Conservation (phyloP, 805 yeast genomes). For the Candida insectorum region DNA sequence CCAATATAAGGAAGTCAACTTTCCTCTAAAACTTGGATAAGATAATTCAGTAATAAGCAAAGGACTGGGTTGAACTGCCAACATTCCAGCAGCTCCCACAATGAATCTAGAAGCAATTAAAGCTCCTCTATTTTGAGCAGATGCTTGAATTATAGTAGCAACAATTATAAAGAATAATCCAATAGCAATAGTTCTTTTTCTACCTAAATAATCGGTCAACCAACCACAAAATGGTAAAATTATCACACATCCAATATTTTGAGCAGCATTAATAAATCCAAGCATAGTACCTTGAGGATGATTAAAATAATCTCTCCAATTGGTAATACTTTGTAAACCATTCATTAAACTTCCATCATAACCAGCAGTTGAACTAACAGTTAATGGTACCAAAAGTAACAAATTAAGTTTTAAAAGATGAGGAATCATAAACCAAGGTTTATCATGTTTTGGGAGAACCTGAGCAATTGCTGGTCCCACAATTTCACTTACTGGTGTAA, state of each 20-base stretch:
- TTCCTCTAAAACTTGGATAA: slow-evolving; percentile 37
- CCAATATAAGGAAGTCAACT: slow-evolving; percentile 28
- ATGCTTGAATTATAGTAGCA: slow-evolving; percentile 31
- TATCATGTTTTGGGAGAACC: slow-evolving; percentile 13
- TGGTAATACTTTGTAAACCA: slow-evolving; percentile 40
- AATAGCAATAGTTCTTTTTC: slow-evolving; percentile 25
- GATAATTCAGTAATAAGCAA: slow-evolving; percentile 45
- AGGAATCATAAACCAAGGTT: slow-evolving; percentile 11
- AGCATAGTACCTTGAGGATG: slow-evolving; percentile 36
- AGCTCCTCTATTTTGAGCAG: slow-evolving; percentile 21
- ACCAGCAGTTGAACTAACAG: slow-evolving; percentile 41
- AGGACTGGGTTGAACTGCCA: slow-evolving; percentile 44
- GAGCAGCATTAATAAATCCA: slow-evolving; percentile 32
- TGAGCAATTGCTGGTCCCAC: slow-evolving; percentile 16
- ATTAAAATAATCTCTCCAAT: slow-evolving; percentile 37
- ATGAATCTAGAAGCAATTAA: slow-evolving; percentile 43
- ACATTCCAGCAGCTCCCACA: slow-evolving; percentile 41
- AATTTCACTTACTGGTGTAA: slow-evolving; percentile 12
- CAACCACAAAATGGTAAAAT: slow-evolving; percentile 22
- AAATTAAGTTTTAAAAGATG: slow-evolving; percentile 13
- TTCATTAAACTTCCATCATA: slow-evolving; percentile 46
- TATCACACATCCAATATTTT: slow-evolving; percentile 28
- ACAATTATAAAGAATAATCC: slow-evolving; percentile 24
- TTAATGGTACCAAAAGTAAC: slow-evolving; percentile 11
- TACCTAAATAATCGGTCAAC: slow-evolving; percentile 33